Conservation (phyloP, 176 grass and related monocot genomes). For the Stipa capillata region DNA sequence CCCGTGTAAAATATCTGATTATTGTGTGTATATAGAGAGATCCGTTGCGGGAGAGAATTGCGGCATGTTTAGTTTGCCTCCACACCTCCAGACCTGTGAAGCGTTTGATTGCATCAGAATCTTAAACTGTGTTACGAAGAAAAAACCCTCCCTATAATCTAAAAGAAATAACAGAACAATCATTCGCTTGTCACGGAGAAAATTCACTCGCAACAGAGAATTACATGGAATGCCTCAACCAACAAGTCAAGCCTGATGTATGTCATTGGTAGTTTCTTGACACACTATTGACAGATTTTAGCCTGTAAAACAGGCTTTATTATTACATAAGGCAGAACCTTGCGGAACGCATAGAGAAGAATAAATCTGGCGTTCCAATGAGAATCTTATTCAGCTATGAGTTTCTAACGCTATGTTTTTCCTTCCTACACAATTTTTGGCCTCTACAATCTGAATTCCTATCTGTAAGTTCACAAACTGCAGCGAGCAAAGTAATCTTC, state of each 20-base stretch:
- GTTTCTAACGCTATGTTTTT: conserved; percentile 35
- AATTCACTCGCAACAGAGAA: neutral
- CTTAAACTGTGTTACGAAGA: too few relatives aligned
- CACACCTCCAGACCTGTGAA: too few relatives aligned
- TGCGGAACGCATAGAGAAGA: neutral
- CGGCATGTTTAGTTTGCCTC: too few relatives aligned
- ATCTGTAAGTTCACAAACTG: conserved; percentile 31
- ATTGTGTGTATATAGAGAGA: too few relatives aligned
- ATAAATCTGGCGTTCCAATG: conserved; percentile 13
- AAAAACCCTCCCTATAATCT: too few relatives aligned
- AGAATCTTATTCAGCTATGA: conserved; percentile 42
- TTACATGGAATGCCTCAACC: neutral
- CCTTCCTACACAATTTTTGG: conserved; percentile 41
- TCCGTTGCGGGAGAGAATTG: too few relatives aligned
- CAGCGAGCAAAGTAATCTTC: conserved; percentile 30
- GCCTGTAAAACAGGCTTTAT: conserved; percentile 18
- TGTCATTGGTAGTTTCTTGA: conserved; percentile 13
- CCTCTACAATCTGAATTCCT: conserved; percentile 30
- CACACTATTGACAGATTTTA: conserved; percentile 10
- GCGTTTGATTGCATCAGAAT: too few relatives aligned
- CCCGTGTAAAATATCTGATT: neutral
- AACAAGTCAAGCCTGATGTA: neutral
- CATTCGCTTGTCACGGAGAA: neutral
- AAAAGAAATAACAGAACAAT: neutral
- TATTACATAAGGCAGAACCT: conserved; percentile 15